Evolutionary conservation across 257 asterid species (phyloP), one percentile per base, ranked within the genome.

Genomic region (Paraleonurus japonicus): DNA sequence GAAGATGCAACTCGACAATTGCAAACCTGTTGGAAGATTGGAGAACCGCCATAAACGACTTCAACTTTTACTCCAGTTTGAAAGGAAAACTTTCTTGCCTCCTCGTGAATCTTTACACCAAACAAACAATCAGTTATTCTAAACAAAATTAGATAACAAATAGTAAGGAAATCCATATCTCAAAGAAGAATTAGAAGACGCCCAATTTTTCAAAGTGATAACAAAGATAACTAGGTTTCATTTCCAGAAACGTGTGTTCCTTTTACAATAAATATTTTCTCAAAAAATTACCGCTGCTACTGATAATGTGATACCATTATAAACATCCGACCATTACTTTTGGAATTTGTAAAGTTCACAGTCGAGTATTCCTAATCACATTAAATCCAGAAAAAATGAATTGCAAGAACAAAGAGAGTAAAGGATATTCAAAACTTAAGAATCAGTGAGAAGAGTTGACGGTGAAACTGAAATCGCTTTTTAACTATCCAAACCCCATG

Each of bases 41-140:
- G 91, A 30, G 95, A 87, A 24, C 96, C 96, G 17, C 96, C 96
- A 67, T 90, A 88, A 16, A 70, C 92, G 67, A 85, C 96, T 50
- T 64, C 90, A 51, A 90, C 87, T 71, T 73, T 86, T 41, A 90
- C 81, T 13, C 92, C 96, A 24, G 96, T 90, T 75, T 72, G 85
- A 71, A 58, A 22, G 0, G 95, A 82, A 47, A 90, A 90, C 82
- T 90, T 90, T 69, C 78, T 86, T 0, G 91, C 87, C 81, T 88
- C 95, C n/a, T 85, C 96, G 4, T 85, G 75, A 77, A 90, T 90
- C 96, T 90, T 37, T 13, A 60, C 30, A 69, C 28, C 15, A 45
- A 55, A 54, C 12, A 60, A 65, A 22, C 11, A 51, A 26, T 3
- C 65, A 43, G 24, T 13, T 13, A 6, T 24, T 23, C 16, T 2